Evolutionary conservation across 768 basidiomycete species (phyloP).

Genomic region (Mycena alexandri): DNA sequence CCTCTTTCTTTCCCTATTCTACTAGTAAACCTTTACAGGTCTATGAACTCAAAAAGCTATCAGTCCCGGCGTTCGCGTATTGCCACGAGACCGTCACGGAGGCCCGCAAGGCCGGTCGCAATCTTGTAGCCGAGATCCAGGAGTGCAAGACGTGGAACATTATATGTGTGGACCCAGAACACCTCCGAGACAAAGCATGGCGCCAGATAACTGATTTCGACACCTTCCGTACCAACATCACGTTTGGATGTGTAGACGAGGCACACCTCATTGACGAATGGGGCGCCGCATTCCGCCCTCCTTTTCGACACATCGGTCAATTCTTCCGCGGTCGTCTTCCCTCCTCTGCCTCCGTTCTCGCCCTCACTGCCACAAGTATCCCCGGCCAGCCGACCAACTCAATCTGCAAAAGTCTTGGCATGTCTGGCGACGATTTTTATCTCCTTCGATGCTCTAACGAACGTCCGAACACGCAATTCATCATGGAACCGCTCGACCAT

Average conservation of each 20-base stretch:
- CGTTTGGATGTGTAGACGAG: constrained; percentile 33
- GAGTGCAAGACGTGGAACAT: constrained; percentile 28
- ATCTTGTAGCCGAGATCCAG: constrained; percentile 3
- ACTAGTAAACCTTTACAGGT: background rate
- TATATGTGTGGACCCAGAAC: constrained; percentile 41
- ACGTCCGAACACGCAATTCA: constrained; percentile 18
- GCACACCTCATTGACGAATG: constrained; percentile 37
- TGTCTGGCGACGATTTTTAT: constrained; percentile 5
- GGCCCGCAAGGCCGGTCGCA: constrained; percentile 8
- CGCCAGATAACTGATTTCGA: constrained; percentile 24
- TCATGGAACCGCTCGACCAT: constrained; percentile 7
- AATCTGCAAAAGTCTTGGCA: constrained; percentile 13
- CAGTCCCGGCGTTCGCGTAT: background rate
- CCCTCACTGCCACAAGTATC: constrained; percentile 23
- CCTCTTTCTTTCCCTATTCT: too few relatives aligned
- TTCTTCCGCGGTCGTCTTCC: constrained; percentile 18
- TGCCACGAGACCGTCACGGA: constrained; percentile 18
- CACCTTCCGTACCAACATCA: constrained; percentile 33
- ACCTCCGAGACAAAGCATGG: constrained; percentile 36
- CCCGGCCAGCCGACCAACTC: background rate
- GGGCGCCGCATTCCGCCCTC: constrained; percentile 32
- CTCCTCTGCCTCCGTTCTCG: constrained; percentile 35
- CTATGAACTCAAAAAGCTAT: constrained; percentile 8
- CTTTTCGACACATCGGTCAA: constrained; percentile 30
- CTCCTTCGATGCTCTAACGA: constrained; percentile 7